Base-by-base conservation (phyloP, 441 rosid species). In the Brassica hybrid region DNA sequence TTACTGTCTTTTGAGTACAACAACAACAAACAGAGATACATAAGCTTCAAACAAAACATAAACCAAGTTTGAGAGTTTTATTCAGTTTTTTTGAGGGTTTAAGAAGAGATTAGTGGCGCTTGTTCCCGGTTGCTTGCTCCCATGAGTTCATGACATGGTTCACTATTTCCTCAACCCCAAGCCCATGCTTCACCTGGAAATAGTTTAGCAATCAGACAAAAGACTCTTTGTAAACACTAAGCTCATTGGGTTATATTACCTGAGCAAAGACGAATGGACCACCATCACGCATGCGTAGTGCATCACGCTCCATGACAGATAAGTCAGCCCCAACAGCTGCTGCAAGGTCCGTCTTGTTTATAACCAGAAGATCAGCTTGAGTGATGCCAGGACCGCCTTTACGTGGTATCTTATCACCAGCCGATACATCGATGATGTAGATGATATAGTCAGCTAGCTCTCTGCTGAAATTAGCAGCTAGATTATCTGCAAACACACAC, bases 341-440 rank as follows among this genome's bases (percentile, higher is more conserved):
- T 50, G 99, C 99, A 54, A 94, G 94, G 83, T 96, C 98, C 2
- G 98, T 94, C 88, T 96, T 96, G 83, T 96, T 94, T 77, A 96
- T 96, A 71, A 94, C 99, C 76, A 96, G 86, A 72, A 96, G 96
- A 84, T 96, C 97, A 82, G 97, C 98, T 88, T 94, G 98, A 67
- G 99, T 94, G 81, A 96, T 96, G 77, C 99, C 99, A n/a, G 98
- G 98, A 73, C 99, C 98, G 41, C 98, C 98, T 85, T 94, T 96
- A 58, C 97, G 89, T 6, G 99, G 99, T 43, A 94, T 94, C 79
- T 96, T 96, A 67, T 96, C 99, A 76, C 98, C 97, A 13, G 74
- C 98, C 7, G 97, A 96, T 14, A 96, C 99, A 82, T 94, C 99
- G 9, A 96, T 96, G 75, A 96, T 91, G 71, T 96, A 96, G 69